Evolutionary conservation across 345 rosid genomes (phyloP), one percentile per base, ranked within the genome.

Genomic region (Bretschneidera sinensis): DNA sequence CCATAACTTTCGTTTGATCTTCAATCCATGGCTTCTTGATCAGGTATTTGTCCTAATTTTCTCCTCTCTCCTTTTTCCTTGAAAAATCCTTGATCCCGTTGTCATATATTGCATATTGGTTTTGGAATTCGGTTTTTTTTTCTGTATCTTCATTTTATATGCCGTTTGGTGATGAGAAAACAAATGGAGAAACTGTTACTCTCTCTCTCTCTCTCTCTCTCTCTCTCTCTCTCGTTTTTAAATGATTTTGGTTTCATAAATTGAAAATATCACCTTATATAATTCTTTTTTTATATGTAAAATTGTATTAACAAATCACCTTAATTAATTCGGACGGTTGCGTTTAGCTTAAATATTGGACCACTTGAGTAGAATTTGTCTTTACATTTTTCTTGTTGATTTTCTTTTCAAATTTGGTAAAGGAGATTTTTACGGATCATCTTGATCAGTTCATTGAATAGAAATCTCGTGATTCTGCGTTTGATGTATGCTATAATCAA

Each of bases 1-100:
- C 21, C 58, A 28, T 23, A 17, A 23, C 17, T 17, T 57, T 24
- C 48, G 33, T 9, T 62, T 50, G 63, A 57, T 57, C 62, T 39
- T 57, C 24, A 22, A 22, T 43, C 34, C 43, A 74, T 67, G 78
- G 69, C 70, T 67, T 61, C 70, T 45, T 70, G 53, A 74, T 61
- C 66, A 43, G 69, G 67, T 67, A 60, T n/a, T 35, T 24, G 18
- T 13, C 19, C 21, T 55, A 17, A n/a, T 18, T 18, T 4, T 52
- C 6, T 35, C 35, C 21, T 19, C 19, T 39, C 13, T 43, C 39
- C 21, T 20, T 54, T 4, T 20, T 53, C 16, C 10, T 39, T 14
- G 45, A 39, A 39, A 39, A 39, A 51, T 20, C 16, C 11, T 24
- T 20, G 20, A 20, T 55, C 43, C 48, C 14, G 15, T 13, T 47